These are phyloP conservation scores for Terana coerulea DNA, from an alignment of 768 basidiomycete genomes.

Conservation along the genomic window DNA sequence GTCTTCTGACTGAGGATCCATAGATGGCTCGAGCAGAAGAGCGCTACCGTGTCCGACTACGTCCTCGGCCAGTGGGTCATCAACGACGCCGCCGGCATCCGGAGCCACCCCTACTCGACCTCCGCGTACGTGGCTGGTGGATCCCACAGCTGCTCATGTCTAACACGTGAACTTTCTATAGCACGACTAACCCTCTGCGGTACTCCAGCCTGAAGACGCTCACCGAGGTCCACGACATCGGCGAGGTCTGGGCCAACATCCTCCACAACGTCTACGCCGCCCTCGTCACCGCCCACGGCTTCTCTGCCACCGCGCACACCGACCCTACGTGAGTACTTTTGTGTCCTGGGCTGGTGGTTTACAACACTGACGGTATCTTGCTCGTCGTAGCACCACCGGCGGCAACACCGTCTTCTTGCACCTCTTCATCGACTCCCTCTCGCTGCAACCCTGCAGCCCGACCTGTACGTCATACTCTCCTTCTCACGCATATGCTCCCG, in stretches of 20 bases:
- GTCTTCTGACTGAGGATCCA: constrained; percentile 2
- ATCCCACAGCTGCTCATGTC: neutral
- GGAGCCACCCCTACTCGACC: constrained; percentile 57
- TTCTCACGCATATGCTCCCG: neutral
- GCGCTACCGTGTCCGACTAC: constrained; percentile 31
- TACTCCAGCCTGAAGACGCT: constrained; percentile 36
- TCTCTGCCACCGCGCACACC: constrained; percentile 32
- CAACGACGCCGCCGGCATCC: constrained; percentile 47
- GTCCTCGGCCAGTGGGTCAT: constrained; percentile 51
- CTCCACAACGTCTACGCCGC: constrained; percentile 33
- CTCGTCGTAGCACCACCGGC: constrained; percentile 21
- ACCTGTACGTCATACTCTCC: constrained; percentile 38
- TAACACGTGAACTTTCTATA: neutral
- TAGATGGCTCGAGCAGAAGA: constrained; percentile 38
- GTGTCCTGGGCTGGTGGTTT: neutral
- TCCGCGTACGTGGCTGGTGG: constrained; percentile 22
- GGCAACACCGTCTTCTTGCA: constrained; percentile 54
- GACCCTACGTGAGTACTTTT: constrained; percentile 28
- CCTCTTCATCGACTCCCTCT: constrained; percentile 47
- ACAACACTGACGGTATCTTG: neutral
- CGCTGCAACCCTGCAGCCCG: constrained; percentile 45
- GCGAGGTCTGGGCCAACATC: constrained; percentile 53
- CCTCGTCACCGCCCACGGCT: constrained; percentile 25
- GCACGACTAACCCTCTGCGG: constrained; percentile 37
- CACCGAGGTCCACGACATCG: constrained; percentile 49